Conservation (phyloP, 768 basidiomycete genomes). For the Gyrodon lividus region DNA sequence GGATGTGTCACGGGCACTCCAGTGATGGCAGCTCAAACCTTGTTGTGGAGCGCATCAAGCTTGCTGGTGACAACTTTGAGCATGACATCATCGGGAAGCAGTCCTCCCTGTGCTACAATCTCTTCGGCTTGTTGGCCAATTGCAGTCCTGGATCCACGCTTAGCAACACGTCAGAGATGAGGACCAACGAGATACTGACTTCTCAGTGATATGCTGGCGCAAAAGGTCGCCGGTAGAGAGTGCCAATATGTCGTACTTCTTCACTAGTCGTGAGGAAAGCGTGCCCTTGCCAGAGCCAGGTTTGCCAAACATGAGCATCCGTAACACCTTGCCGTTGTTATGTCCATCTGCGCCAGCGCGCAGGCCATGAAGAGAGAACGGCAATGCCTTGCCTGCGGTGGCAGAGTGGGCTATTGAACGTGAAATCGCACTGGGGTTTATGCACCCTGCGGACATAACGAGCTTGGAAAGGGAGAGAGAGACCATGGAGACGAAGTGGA, state of each 20-base stretch:
- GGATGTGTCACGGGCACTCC: not conserved
- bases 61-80: constrained; percentile 73
- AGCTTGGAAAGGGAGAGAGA: constrained; percentile 14
- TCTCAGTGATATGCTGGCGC: constrained; percentile 76
- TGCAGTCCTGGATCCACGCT: constrained; percentile 47
- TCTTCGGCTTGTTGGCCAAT: constrained; percentile 73
- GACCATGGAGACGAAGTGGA: constrained; percentile 16
- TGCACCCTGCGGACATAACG: constrained; percentile 11
- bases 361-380: constrained; percentile 49
- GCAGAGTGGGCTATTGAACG: constrained; percentile 32
- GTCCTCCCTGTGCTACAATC: constrained; percentile 74
- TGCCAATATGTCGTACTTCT: constrained; percentile 76
- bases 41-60: constrained; percentile 62
- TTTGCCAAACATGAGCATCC: constrained; percentile 60
- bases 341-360: constrained; percentile 29
- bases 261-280: constrained; percentile 67
- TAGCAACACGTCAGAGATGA: not conserved
- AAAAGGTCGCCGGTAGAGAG: constrained; percentile 85
- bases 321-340: constrained; percentile 29
- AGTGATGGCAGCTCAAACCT: constrained; percentile 39
- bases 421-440: constrained; percentile 9
- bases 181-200: constrained; percentile 13
- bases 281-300: constrained; percentile 85
- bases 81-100: constrained; percentile 80
- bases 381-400: constrained; percentile 41